Percentiles rank a stretch among this genome's conserved stretches.
Conservation (phyloP, 2,329 filamentous ascomycete species). For the Domatiomyces globalis region DNA sequence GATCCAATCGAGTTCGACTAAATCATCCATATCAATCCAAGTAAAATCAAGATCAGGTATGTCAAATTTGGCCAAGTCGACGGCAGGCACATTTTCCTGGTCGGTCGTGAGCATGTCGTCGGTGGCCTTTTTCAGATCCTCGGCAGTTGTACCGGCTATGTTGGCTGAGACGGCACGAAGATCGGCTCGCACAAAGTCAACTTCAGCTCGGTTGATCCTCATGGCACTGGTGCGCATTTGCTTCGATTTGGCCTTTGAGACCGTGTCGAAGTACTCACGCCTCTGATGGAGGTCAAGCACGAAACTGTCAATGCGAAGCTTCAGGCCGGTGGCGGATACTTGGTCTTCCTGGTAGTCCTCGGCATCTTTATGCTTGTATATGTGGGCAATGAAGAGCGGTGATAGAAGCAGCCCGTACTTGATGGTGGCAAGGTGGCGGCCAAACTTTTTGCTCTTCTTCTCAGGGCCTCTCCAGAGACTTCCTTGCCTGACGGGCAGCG, state of each 20-base stretch:
- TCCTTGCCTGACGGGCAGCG: slow-evolving; percentile 84
- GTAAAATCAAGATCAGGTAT: slow-evolving; percentile 91
- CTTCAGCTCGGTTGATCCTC: slow-evolving; percentile 86
- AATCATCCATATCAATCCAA: slow-evolving; percentile 99
- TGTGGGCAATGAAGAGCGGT: slow-evolving; percentile 85
- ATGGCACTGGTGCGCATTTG: slow-evolving; percentile 78
- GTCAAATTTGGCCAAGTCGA: slow-evolving; percentile 70
- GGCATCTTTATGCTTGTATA: slow-evolving; percentile 95
- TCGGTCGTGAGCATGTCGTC: slow-evolving; percentile 48
- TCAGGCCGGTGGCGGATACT: slow-evolving; percentile 88
- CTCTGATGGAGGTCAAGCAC: slow-evolving; percentile 94
- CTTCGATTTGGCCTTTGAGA: slow-evolving; percentile 60
- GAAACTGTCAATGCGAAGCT: slow-evolving; percentile 89
- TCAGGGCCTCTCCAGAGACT: slow-evolving; percentile 80
- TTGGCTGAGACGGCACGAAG: slow-evolving; percentile 85
- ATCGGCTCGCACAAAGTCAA: slow-evolving; percentile 84
- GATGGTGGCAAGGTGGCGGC: slow-evolving; percentile 90
- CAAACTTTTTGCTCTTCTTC: slow-evolving; percentile 97
- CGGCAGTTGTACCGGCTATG: slow-evolving; percentile 64
- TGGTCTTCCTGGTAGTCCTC: slow-evolving; percentile 67
- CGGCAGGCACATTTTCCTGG: slow-evolving; percentile 37
- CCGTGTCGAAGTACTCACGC: slow-evolving; percentile 76
- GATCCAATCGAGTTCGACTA: slow-evolving; percentile 95
- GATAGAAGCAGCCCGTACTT: slow-evolving; percentile 92
- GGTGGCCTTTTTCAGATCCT: slow-evolving; percentile 54